phyloP scores from a whole-genome alignment of 202 grass and related monocot species.

The Alloteropsis angusta region DNA sequence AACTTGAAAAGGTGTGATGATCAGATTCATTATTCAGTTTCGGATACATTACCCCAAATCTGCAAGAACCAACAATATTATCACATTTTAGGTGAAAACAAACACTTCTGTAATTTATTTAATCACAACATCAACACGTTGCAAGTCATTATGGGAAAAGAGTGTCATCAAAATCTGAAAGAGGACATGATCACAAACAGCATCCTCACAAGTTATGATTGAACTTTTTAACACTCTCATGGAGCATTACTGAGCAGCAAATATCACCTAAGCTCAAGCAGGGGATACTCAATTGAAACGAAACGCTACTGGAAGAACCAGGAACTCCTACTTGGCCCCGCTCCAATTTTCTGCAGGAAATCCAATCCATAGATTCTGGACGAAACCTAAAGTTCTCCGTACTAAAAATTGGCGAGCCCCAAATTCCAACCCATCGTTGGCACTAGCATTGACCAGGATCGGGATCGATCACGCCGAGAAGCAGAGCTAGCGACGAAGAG shows the following conservation, averaged over 20 bases:
- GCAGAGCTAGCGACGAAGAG: background rate
- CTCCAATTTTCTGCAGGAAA: background rate
- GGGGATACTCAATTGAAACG: background rate
- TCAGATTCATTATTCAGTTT: too few relatives aligned
- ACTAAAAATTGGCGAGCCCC: background rate
- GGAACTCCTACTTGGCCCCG: background rate
- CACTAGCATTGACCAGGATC: background rate
- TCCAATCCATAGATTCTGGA: background rate
- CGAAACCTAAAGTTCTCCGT: background rate
- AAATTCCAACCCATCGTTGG: background rate
- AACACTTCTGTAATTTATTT: background rate
- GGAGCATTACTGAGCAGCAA: background rate
- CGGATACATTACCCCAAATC: too few relatives aligned
- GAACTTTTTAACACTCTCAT: background rate
- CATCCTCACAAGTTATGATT: background rate
- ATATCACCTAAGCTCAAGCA: background rate
- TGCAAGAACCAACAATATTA: too few relatives aligned
- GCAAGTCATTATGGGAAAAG: background rate
- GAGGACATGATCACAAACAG: background rate
- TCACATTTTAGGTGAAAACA: too few relatives aligned
- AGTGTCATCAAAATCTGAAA: background rate
- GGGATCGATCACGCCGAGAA: background rate
- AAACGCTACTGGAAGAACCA: background rate
- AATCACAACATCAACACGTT: background rate
- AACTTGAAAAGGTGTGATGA: too few relatives aligned